Base-by-base conservation (phyloP, 2,329 filamentous ascomycete genomes). In the Diplodia scrobiculata region DNA sequence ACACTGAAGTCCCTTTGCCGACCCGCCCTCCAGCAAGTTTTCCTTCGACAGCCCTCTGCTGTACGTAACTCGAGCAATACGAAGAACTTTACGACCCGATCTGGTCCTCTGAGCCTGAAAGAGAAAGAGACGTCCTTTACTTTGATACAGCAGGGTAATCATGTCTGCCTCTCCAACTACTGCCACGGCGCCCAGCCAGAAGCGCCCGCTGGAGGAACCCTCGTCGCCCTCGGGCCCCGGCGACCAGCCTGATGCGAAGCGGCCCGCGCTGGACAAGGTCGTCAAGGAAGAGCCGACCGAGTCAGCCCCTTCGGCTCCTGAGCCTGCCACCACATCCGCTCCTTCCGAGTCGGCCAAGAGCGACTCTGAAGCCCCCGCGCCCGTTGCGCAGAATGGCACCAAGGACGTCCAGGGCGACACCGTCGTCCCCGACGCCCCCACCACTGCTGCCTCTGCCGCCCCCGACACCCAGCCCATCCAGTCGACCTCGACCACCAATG, bases 231-330 rank as follows among this genome's bases (percentile, higher is more conserved):
- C 92, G 36, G 91, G 91, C 69, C 89, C 90, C 47, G 92, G 87
- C 76, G 95, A 98, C 74, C 93, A 97, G 77, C 95, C 96, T 64
- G 95, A 99, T 73, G 95, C 95, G 69, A 99, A 99, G 83, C 91
- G 95, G 72, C 95, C 92, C 58, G 95, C 95, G 47, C 87, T 99
- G 69, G 94, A 98, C 81, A 99, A 98, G 83, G 84, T 92, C 72
- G 84, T 90, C 72, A 92, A 90, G 78, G 88, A 73, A 58, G 67
- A 68, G 25, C 65, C 68, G 69, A 36, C 58, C 65, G 59, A 55
- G 5, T 76, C 75, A 69, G 48, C 58, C 38, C 41, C 55, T 10
- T 34, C 36, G 6, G 63, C 66, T 54, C 53, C 60, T 48, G 66
- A 62, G 50, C 62, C 58, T n/a, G 34, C 38, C 17, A 19, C 48